phyloP scores from a whole-genome alignment of 768 basidiomycete species.

The Paxillus involutus region DNA sequence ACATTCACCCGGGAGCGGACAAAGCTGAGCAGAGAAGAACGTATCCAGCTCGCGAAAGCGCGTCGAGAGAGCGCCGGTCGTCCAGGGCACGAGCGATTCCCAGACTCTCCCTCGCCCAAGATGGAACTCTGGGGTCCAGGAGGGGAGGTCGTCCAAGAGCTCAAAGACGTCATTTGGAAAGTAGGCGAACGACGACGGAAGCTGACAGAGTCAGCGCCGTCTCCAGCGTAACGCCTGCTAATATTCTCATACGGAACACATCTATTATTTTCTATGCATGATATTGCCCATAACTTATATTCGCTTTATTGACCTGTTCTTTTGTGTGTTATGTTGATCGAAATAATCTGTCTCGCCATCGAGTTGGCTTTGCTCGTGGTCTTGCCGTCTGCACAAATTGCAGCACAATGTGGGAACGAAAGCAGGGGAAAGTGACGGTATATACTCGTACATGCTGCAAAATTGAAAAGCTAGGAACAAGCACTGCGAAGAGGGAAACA shows the following conservation, averaged over 20 bases:
- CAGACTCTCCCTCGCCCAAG: slow-evolving; percentile 9
- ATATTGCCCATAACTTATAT: slow-evolving; percentile 11
- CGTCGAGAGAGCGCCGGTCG: slow-evolving; percentile 42
- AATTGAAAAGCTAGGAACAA: background rate
- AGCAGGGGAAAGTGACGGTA: slow-evolving; percentile 4
- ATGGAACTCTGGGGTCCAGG: slow-evolving; percentile 67
- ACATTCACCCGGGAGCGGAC: slow-evolving; percentile 57
- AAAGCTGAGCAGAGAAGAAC: slow-evolving; percentile 71
- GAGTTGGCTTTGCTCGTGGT: background rate
- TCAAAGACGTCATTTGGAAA: slow-evolving; percentile 87
- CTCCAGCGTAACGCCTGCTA: slow-evolving; percentile 24
- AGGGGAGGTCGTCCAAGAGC: slow-evolving; percentile 79
- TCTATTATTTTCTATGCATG: background rate
- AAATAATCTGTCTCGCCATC: background rate
- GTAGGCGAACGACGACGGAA: slow-evolving; percentile 69
- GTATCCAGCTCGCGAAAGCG: slow-evolving; percentile 60
- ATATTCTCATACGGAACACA: slow-evolving; percentile 4
- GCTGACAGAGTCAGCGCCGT: slow-evolving; percentile 35
- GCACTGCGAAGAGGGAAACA: background rate
- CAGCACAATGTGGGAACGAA: background rate
- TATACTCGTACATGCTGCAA: slow-evolving; percentile 20
- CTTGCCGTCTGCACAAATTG: background rate
- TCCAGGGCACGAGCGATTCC: slow-evolving; percentile 20
- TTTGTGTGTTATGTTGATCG: background rate
- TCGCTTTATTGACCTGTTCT: slow-evolving; percentile 10